Evolutionary conservation across 202 grass and related monocot species (phyloP).

Genomic region (Tripidium arundinaceum): DNA sequence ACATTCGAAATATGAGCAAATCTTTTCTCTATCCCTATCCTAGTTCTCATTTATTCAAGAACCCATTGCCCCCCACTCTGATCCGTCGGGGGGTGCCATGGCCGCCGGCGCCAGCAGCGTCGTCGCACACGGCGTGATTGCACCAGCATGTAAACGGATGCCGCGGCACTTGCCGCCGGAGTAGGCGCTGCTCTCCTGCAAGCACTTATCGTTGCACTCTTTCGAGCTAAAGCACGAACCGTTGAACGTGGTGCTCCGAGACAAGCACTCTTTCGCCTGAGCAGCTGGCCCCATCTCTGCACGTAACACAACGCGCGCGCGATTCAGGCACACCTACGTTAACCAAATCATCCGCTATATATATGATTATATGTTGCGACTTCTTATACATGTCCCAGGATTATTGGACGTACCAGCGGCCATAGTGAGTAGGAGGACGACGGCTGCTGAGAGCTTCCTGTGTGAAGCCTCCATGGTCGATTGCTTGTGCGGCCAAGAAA

Average conservation of each 20-base stretch:
- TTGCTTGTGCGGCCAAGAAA: not conserved
- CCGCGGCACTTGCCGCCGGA: not conserved
- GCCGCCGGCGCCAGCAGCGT: not conserved
- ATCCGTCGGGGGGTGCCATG: not conserved
- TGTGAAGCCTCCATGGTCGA: not conserved
- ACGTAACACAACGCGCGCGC: not conserved
- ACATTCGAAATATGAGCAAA: too few relatives aligned
- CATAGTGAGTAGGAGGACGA: not conserved
- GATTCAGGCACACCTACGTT: not conserved
- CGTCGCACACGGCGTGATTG: not conserved
- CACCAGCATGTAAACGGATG: not conserved
- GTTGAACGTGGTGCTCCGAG: not conserved
- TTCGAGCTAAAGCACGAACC: not conserved
- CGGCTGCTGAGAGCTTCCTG: not conserved
- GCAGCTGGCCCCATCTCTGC: not conserved
- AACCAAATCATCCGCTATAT: not conserved
- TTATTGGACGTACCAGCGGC: not conserved
- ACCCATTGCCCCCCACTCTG: not conserved
- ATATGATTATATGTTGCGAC: not conserved
- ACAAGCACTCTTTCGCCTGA: not conserved
- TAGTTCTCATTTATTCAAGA: too few relatives aligned
- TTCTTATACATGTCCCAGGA: not conserved
- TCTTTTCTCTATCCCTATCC: too few relatives aligned
- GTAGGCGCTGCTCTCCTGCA: not conserved
- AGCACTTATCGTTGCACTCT: not conserved